Evolutionary conservation across 768 basidiomycete species (phyloP).

Genomic region (Calvatia gigantea): DNA sequence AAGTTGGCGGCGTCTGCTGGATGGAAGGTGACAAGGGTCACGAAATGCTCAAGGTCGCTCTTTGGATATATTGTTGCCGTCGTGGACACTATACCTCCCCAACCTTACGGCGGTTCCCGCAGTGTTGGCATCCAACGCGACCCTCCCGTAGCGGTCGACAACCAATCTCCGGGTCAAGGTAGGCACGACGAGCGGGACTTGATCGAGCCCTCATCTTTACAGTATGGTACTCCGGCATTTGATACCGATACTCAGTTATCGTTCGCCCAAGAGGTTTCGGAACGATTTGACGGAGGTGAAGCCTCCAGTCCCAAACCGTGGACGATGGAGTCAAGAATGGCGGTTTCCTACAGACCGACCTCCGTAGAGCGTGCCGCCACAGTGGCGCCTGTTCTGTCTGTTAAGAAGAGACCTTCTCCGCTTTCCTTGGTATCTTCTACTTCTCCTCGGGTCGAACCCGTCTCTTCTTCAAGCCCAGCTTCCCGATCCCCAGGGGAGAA

Average conservation of each 20-base stretch:
- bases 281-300: slow-evolving; percentile 34
- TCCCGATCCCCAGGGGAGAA: background rate
- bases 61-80: slow-evolving; percentile 73
- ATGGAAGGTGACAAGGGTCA: slow-evolving; percentile 31
- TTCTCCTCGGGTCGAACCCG: background rate
- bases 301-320: slow-evolving; percentile 17
- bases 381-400: background rate
- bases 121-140: slow-evolving; percentile 23
- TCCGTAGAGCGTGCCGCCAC: slow-evolving; percentile 5
- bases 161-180: slow-evolving; percentile 1
- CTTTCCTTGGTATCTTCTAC: slow-evolving; percentile 10
- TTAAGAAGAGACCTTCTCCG: slow-evolving; percentile 18
- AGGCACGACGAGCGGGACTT: slow-evolving; percentile 26
- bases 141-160: slow-evolving; percentile 7
- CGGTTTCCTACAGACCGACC: background rate
- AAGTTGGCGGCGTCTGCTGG: slow-evolving; percentile 26
- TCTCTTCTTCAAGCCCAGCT: slow-evolving; percentile 9
- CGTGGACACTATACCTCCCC: slow-evolving; percentile 49
- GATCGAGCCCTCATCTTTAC: slow-evolving; percentile 41
- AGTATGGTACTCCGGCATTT: slow-evolving; percentile 62
- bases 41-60: slow-evolving; percentile 55
- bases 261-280: slow-evolving; percentile 40
- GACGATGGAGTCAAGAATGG: background rate
- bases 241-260: slow-evolving; percentile 49
- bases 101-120: slow-evolving; percentile 18